Evolutionary conservation across 179 eudicot genomes (phyloP).

Genomic region (Kewa caespitosa): DNA sequence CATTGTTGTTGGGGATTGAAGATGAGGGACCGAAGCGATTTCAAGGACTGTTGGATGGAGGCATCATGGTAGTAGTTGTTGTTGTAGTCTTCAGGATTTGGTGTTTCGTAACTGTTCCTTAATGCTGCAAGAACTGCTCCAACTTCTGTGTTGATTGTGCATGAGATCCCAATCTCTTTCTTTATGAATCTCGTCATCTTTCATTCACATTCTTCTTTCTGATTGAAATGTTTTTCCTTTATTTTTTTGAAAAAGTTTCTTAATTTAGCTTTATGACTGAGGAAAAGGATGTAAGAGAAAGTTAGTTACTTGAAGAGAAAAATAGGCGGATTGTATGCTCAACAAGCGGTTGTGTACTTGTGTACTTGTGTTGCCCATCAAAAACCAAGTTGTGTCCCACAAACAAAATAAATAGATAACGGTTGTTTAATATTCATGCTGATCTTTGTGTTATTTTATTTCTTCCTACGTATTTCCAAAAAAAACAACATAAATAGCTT

Average conservation of each 20-base stretch:
- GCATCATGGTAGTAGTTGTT: conserved; percentile 36
- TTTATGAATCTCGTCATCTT: conserved; percentile 35
- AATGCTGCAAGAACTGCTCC: conserved; percentile 80
- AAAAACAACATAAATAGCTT: no score
- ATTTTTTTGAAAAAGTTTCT: background rate
- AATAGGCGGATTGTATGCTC: conserved; percentile 11
- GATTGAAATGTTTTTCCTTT: background rate
- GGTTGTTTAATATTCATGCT: no score
- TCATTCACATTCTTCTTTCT: background rate
- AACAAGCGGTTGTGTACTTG: background rate
- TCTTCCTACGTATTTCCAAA: no score
- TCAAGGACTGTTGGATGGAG: conserved; percentile 51
- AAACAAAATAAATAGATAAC: no score
- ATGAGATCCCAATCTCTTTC: conserved; percentile 64
- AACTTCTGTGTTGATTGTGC: conserved; percentile 85
- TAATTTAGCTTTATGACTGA: background rate
- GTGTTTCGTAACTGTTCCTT: conserved; percentile 42
- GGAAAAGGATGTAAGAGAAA: background rate
- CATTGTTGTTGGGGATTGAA: conserved; percentile 85
- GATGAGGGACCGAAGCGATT: conserved; percentile 61
- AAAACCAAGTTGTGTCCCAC: no score
- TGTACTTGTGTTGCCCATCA: no score
- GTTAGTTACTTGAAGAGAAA: conserved; percentile 18
- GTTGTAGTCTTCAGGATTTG: conserved; percentile 42
- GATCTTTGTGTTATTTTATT: no score